Base-by-base conservation (phyloP, 805 yeast species). In the Scheffersomyces spartinae region DNA sequence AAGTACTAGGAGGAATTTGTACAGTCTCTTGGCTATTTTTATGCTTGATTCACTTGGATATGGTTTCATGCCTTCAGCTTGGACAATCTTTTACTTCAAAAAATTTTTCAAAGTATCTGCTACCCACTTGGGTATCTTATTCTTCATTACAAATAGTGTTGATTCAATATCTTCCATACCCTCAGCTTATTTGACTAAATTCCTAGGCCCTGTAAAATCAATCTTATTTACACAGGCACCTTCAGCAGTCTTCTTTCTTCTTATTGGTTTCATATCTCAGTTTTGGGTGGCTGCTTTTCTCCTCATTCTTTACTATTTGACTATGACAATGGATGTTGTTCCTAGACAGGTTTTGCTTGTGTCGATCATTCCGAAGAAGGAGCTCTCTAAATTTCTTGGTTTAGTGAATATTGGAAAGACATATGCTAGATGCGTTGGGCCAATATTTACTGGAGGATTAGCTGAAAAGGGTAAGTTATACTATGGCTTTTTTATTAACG, bases 11-110 rank as follows among this genome's bases (percentile, higher is more conserved):
- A 37, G 53, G 6, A 52, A 66, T 6, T 43, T 76, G 24, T 46
- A 64, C 13, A 64, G 64, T 26, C 52, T 78, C 4, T 49, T 76
- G 13, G 46, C 65, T 5, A 62, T 77, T 10, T 86, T 85, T 43
- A 81, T 82, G 74, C 43, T 82, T 16, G 96, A 85, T 48, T 83
- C 95, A 2, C 63, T 85, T 25, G 95, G 94, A 0, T 74, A 72
- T 35, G 95, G 95, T 1, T 79, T 85, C 49, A 79, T 84, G 84
- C 75, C 94, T 2, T 61, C 74, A 23, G 78, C 94, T 1, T 86
- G 95, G 95, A 64, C 79, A 21, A 83, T 84, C 20, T 85, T 77
- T 45, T 85, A 81, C 50, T 76, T 82, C 56, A 68, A 72, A 29
- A 64, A 62, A 18, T 48, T 56, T 9, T 84, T 76, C 38, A 36